phyloP scores from a whole-genome alignment of 495 filamentous ascomycete species.

The Penicillium antarcticum region DNA sequence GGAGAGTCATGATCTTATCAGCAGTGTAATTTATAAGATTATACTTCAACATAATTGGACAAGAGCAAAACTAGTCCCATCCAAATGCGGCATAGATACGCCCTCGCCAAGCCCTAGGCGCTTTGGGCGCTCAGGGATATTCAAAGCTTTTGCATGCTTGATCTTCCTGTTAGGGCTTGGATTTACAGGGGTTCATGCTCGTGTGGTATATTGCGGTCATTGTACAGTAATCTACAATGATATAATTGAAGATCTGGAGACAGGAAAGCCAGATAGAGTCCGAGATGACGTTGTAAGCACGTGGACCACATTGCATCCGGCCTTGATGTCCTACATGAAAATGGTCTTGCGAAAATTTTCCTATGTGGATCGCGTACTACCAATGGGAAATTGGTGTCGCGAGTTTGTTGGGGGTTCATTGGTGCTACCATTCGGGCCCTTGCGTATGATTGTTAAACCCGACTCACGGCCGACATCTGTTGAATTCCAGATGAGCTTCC shows the following conservation, averaged over 20 bases:
- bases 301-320: background rate
- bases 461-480: no score
- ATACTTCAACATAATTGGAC: background rate
- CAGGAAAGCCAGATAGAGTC: background rate
- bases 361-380: background rate
- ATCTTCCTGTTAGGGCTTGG: no score
- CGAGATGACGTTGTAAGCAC: background rate
- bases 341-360: constrained; percentile 2
- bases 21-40: background rate
- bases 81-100: constrained; percentile 15
- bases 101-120: constrained; percentile 1
- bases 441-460: constrained; percentile 3
- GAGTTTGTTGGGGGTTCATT: background rate
- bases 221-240: no score
- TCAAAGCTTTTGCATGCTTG: no score
- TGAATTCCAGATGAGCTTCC: no score
- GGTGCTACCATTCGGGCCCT: constrained; percentile 1
- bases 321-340: background rate
- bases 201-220: no score
- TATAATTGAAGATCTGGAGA: background rate
- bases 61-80: background rate
- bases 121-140: background rate
- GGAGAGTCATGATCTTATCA: no score
- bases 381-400: background rate
- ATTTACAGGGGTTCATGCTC: no score